Conservation (phyloP, 768 basidiomycete genomes). For the Holtermannia corniformis region DNA sequence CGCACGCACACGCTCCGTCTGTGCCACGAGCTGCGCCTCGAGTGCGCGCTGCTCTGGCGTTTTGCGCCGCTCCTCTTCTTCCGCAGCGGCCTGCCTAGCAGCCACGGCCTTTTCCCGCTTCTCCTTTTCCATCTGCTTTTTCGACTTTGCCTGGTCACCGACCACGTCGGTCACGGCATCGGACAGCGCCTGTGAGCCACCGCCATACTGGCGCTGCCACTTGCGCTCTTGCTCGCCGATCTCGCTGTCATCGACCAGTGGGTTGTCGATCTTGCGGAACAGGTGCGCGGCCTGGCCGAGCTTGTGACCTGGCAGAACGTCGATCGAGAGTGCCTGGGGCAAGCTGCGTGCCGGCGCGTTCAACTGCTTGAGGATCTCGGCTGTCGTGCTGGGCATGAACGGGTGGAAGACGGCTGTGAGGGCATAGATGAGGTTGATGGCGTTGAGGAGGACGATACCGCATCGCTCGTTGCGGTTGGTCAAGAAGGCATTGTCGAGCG, state of each 20-base stretch:
- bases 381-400: constrained; percentile 89
- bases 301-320: constrained; percentile 75
- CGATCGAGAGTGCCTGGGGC: constrained; percentile 59
- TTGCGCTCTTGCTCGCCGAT: constrained; percentile 50
- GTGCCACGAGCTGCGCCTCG: constrained; percentile 64
- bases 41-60: constrained; percentile 62
- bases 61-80: constrained; percentile 46
- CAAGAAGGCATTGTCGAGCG: constrained; percentile 82
- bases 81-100: constrained; percentile 42
- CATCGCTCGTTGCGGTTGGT: constrained; percentile 70
- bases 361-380: constrained; percentile 70
- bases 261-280: constrained; percentile 90
- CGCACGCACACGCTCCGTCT: constrained; percentile 62
- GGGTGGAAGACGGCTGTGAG: constrained; percentile 79
- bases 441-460: constrained; percentile 78
- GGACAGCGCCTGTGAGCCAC: constrained; percentile 44
- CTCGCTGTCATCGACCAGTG: constrained; percentile 45
- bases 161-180: constrained; percentile 40
- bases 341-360: constrained; percentile 79
- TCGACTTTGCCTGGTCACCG: constrained; percentile 29
- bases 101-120: constrained; percentile 46
- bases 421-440: constrained; percentile 84
- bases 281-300: constrained; percentile 80
- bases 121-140: constrained; percentile 47
- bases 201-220: constrained; percentile 73